Percentiles rank a stretch among this genome's conserved stretches.
Conservation (phyloP, 108 stramenopile species). For the Fragilariopsis cylindrus region DNA sequence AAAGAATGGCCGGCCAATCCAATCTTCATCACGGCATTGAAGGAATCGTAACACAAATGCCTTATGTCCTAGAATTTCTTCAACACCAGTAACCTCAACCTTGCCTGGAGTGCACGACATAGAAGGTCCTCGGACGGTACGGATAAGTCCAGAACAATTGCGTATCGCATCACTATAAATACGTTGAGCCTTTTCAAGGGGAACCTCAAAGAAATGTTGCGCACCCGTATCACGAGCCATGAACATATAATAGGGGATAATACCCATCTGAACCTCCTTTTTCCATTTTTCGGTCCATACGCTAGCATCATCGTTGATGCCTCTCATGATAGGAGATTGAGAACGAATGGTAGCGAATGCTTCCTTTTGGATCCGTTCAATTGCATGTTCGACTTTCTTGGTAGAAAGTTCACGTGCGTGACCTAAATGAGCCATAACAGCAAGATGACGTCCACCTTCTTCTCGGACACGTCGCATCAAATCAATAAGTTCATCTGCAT, state of each 20-base stretch:
- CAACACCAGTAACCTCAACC: slow-evolving; percentile 60
- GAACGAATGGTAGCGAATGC: slow-evolving; percentile 57
- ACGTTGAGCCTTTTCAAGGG: slow-evolving; percentile 50
- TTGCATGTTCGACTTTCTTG: slow-evolving; percentile 38
- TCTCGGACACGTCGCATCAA: slow-evolving; percentile 48
- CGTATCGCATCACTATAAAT: slow-evolving; percentile 55
- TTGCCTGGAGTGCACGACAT: slow-evolving; percentile 64
- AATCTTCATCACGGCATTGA: slow-evolving; percentile 58
- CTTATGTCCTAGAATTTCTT: slow-evolving; percentile 54
- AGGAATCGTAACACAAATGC: slow-evolving; percentile 60
- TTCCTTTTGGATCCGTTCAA: slow-evolving; percentile 50
- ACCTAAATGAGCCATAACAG: slow-evolving; percentile 63
- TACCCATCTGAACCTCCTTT: slow-evolving; percentile 49
- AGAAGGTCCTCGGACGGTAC: slow-evolving; percentile 64
- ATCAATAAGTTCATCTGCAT: slow-evolving; percentile 55
- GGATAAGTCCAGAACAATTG: slow-evolving; percentile 51
- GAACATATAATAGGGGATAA: slow-evolving; percentile 75
- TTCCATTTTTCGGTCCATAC: slow-evolving; percentile 65
- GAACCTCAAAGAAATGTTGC: slow-evolving; percentile 57
- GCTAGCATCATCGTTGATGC: slow-evolving; percentile 59
- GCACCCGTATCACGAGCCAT: slow-evolving; percentile 68
- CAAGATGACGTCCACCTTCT: slow-evolving; percentile 53
- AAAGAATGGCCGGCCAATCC: slow-evolving; percentile 61
- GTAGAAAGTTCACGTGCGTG: slow-evolving; percentile 52
- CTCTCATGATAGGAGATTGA: slow-evolving; percentile 62